Percentiles rank a stretch among this genome's conserved stretches.
Conservation (phyloP, 106 monocot genomes). For the Dioscorea zingiberensis region DNA sequence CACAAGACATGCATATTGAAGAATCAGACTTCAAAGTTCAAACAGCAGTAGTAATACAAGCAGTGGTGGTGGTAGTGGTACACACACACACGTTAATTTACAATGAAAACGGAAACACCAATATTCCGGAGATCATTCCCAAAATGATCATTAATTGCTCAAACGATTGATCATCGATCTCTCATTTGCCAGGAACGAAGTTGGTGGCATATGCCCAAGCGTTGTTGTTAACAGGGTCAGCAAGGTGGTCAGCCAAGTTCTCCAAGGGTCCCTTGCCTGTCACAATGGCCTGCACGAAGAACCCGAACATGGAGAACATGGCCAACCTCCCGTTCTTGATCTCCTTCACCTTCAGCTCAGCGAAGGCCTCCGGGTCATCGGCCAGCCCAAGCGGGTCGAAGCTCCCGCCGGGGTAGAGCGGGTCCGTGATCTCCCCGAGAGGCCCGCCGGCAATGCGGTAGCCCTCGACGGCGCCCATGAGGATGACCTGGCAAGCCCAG, state of each 20-base stretch:
- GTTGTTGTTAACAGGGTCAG: constrained; percentile 37
- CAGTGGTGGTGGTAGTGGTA: too few species aligned
- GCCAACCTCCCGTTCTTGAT: constrained; percentile 34
- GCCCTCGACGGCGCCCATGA: constrained; percentile 69
- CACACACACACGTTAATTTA: too few species aligned
- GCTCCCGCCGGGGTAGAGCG: constrained; percentile 30
- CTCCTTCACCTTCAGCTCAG: constrained; percentile 43
- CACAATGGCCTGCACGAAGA: constrained; percentile 37
- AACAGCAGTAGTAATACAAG: too few species aligned
- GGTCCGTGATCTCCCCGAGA: constrained; percentile 47
- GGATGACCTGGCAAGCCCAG: constrained; percentile 57
- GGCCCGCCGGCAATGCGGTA: constrained; percentile 72
- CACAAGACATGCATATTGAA: too few species aligned
- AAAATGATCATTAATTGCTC: too few species aligned
- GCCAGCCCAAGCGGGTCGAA: constrained; percentile 36
- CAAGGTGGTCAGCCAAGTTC: constrained; percentile 29
- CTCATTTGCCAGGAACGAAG: constrained; percentile 35
- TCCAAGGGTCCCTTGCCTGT: constrained; percentile 32
- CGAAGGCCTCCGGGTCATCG: constrained; percentile 39
- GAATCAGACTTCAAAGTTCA: too few species aligned
- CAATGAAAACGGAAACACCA: too few species aligned
- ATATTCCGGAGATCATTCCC: too few species aligned
- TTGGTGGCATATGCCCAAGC: constrained; percentile 41
- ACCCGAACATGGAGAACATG: constrained; percentile 43
- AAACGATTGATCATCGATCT: too few species aligned